phyloP scores from a whole-genome alignment of 2,329 filamentous ascomycete species.

The Simplicillium aogashimaense region DNA sequence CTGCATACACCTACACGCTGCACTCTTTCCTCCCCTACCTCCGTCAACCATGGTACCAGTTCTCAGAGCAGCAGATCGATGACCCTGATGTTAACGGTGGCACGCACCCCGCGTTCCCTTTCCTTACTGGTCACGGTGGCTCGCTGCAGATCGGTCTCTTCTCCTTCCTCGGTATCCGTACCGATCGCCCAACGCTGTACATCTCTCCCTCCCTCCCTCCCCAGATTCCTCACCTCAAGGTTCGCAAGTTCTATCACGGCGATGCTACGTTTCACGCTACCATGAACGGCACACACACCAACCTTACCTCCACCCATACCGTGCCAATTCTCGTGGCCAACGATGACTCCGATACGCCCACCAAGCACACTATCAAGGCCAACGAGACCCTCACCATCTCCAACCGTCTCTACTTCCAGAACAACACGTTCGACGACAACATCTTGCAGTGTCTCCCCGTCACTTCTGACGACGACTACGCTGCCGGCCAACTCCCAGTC shows the following conservation, averaged over 20 bases:
- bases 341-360: slow-evolving; percentile 31
- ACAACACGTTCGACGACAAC: slow-evolving; percentile 46
- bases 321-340: slow-evolving; percentile 34
- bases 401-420: slow-evolving; percentile 47
- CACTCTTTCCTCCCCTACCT: slow-evolving; percentile 54
- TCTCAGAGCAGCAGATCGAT: slow-evolving; percentile 59
- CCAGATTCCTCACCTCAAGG: slow-evolving; percentile 42
- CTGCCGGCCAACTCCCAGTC: slow-evolving; percentile 60
- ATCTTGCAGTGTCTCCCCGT: slow-evolving; percentile 54
- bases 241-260: slow-evolving; percentile 19
- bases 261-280: slow-evolving; percentile 12
- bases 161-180: slow-evolving; percentile 56
- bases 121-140: slow-evolving; percentile 62
- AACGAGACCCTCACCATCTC: slow-evolving; percentile 41
- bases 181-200: slow-evolving; percentile 44
- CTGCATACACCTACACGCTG: slow-evolving; percentile 56
- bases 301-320: slow-evolving; percentile 19
- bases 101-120: slow-evolving; percentile 51
- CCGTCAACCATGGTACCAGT: slow-evolving; percentile 59
- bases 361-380: slow-evolving; percentile 32
- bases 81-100: slow-evolving; percentile 45
- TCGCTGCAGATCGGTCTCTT: slow-evolving; percentile 58
- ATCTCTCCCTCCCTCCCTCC: slow-evolving; percentile 50
- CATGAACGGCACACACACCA: slow-evolving; percentile 16
- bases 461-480: slow-evolving; percentile 32